Base-by-base conservation (phyloP, 208 protist genomes). In the Acanthamoeba castellanii region DNA sequence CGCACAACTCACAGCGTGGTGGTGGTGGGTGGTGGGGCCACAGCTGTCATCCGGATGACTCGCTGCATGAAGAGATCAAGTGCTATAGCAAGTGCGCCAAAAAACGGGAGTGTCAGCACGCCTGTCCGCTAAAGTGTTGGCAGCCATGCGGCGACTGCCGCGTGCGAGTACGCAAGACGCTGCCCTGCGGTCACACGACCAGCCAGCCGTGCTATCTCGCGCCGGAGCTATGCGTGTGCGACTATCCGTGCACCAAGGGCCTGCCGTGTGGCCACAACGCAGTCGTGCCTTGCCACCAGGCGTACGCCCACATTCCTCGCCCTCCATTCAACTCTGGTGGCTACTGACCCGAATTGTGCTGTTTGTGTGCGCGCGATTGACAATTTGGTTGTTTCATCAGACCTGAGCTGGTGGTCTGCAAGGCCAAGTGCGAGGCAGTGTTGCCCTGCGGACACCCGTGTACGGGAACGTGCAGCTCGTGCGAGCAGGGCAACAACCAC, bases 381-480 rank as follows among this genome's bases (percentile, higher is more conserved):
- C 9, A 11, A 7, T 68, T 3, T 3, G 45, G 30, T 14, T 72
- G 64, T 72, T 20, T 32, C 1, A 13, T 13, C 14, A 47, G 45
- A n/a, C 27, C 37, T 11, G 76, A 85, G 16, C 16, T 59, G 27
- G 50, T 91, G 32, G 37, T 25, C 6, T 97, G 96, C 42, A 20
- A 64, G 11, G n/a, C 50, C 32, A 92, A 95, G 70, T 97, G 96
- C n/a, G 66, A 64, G 14, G 55, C 50, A 1, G 55, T 47, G 3
- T 32, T 97, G 4, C 47, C 34, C 1, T 97, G 96, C 70, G 87
- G 95, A 30, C 95, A 97, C 50, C 25, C 20, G 1, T 97, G 96
- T 45, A 9, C 64, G 0, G 32, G 22, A 0, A 90, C 57, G 8
- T 96, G 94, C 50, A 66, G 61, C 45, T 45, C 42, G 14, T 95